Evolutionary conservation across 805 yeast species (phyloP).

Genomic region (Cyberlindnera veronae): DNA sequence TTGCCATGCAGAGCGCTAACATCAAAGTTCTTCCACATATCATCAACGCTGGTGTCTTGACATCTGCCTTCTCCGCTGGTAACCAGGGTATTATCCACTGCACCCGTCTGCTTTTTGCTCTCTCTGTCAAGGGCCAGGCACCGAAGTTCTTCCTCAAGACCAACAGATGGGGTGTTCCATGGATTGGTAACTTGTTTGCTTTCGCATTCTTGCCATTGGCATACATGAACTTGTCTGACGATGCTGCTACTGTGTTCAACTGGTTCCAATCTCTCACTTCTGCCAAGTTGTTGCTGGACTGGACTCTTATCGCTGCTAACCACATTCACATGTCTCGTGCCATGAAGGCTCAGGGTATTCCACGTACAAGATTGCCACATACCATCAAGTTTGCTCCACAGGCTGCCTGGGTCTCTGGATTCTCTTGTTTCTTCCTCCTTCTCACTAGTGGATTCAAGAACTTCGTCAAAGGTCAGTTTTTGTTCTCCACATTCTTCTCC

Average conservation of each 20-base stretch:
- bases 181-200: constrained; percentile 28
- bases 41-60: constrained; percentile 37
- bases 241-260: constrained; percentile 31
- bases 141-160: constrained; percentile 33
- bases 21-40: too few species aligned
- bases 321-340: constrained; percentile 34
- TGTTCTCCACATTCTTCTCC: constrained; percentile 15
- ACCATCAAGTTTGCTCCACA: constrained; percentile 16
- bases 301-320: constrained; percentile 29
- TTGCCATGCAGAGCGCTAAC: constrained; percentile 50
- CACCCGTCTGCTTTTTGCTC: too few species aligned
- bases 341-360: constrained; percentile 35
- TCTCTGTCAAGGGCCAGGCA: too few species aligned
- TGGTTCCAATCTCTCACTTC: constrained; percentile 36
- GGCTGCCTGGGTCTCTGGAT: constrained; percentile 34
- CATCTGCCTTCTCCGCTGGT: constrained; percentile 39
- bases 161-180: constrained; percentile 34
- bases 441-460: constrained; percentile 35
- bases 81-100: constrained; percentile 31
- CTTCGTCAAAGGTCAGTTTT: constrained; percentile 33
- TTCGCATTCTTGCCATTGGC: constrained; percentile 36
- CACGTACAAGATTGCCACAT: constrained; percentile 22
- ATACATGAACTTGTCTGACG: constrained; percentile 29
- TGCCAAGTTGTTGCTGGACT: too few species aligned
- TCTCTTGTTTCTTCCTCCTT: constrained; percentile 27